Base-by-base conservation (phyloP, 768 basidiomycete genomes). In the Tubosaeta sp. region DNA sequence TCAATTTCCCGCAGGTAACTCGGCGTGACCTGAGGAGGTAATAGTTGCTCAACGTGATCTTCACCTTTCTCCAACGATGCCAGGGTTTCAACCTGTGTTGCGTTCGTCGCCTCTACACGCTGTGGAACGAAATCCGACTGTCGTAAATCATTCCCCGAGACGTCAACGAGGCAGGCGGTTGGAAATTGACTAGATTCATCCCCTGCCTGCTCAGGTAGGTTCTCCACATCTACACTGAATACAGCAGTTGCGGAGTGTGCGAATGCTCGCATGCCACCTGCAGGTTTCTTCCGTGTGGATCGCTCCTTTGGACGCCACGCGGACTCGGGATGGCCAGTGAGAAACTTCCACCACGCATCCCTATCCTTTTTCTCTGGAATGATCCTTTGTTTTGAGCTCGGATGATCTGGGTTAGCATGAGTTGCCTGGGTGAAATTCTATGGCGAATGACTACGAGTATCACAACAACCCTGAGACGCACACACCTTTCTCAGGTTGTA, bases 311-410 rank as follows among this genome's bases (percentile, higher is more conserved):
- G 74, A 61, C 77, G 78, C 88, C 88, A 91, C 38, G 79, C 81
- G 31, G 76, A 74, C 61, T 82, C 79, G n/a, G 86, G 83, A 57
- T 74, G 73, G 32, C 88, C 90, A 42, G 80, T 72, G 6, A 92
- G 68, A 57, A 84, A 92, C 14, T 78, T 76, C 90, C 90, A 91
- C 90, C 90, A 92, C 16, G 74, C 68, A 56, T 88, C 85, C 50
- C 90, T 76, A 53, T 88, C 82, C 62, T 79, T 83, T 63, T 77
- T 84, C 46, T 86, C 84, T 25, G 89, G 89, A 54, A 89, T 77
- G 38, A 76, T 51, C 55, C 71, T 77, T 14, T 54, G 66, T 32
- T 34, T 34, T 45, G 55, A 27, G 34, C 46, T 39, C 10, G 50
- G n/a, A 27, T 22, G 51, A 47, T 54, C 37, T 2, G 44, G 38